phyloP scores from a whole-genome alignment of 2,329 filamentous ascomycete genomes.

The Laburnicola sp. region DNA sequence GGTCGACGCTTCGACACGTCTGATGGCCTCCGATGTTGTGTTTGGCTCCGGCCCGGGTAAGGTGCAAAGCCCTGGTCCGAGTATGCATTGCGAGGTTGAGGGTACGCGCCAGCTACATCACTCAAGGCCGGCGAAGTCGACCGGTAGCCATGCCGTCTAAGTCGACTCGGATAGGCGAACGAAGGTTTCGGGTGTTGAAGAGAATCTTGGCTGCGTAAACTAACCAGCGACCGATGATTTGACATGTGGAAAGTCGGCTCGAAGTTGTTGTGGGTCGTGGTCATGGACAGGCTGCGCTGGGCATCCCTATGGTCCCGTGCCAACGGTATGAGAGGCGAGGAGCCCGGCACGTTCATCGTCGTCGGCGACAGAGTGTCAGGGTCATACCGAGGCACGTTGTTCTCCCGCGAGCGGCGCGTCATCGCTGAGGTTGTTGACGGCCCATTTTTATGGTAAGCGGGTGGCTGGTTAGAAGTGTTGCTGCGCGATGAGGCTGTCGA shows the following conservation, averaged over 20 bases:
- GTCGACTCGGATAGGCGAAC: conserved; percentile 48
- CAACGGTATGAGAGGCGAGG: conserved; percentile 32
- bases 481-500: conserved; percentile 49
- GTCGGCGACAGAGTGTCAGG: conserved; percentile 44
- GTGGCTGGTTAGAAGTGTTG: conserved; percentile 47
- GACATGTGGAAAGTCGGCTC: conserved; percentile 43
- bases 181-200: conserved; percentile 44
- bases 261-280: conserved; percentile 37
- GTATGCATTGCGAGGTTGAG: conserved; percentile 22
- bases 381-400: conserved; percentile 48
- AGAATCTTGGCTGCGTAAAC: conserved; percentile 48
- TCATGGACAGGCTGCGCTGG: conserved; percentile 50
- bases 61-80: conserved; percentile 1
- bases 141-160: conserved; percentile 48
- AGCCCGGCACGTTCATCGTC: conserved; percentile 34
- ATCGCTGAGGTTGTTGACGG: conserved; percentile 45
- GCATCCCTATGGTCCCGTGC: conserved; percentile 35
- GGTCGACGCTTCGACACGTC: conserved; percentile 28
- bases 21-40: conserved; percentile 32
- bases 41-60: conserved; percentile 21
- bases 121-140: conserved; percentile 51
- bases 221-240: conserved; percentile 50
- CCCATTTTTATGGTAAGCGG: conserved; percentile 37
- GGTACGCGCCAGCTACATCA: conserved; percentile 36
- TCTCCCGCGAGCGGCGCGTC: conserved; percentile 48